These are phyloP conservation scores for Ceratobasidium sp. DNA, from an alignment of 1,284 basidiomycete species.

Conservation along the genomic window DNA sequence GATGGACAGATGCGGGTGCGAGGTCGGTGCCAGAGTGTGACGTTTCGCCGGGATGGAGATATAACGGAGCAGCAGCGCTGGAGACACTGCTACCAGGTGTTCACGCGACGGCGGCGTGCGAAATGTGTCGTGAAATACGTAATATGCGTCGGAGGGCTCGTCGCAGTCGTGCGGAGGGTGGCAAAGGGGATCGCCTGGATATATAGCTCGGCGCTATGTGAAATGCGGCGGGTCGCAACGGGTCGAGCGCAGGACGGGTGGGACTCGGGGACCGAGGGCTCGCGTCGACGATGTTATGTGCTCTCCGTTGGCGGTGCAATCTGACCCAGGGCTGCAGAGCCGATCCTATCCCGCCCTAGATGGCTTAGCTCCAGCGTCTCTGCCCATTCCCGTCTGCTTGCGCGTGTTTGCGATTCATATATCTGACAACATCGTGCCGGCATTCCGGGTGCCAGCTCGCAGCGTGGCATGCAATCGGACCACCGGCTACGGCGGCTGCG, in stretches of 20 bases:
- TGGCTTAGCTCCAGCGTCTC: constrained; percentile 30
- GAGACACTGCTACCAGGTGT: constrained; percentile 7
- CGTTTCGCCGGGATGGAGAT: constrained; percentile 34
- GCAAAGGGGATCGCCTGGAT: constrained; percentile 33
- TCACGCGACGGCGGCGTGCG: constrained; percentile 16
- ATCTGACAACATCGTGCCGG: constrained; percentile 38
- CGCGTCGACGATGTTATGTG: constrained; percentile 33
- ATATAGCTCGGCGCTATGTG: constrained; percentile 34
- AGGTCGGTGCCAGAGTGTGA: constrained; percentile 26
- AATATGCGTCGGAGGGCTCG: constrained; percentile 22
- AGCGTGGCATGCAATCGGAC: constrained; percentile 34
- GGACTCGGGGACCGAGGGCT: constrained; percentile 30
- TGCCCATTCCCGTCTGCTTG: constrained; percentile 33
- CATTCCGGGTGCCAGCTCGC: constrained; percentile 20
- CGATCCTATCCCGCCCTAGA: constrained; percentile 25
- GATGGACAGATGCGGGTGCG: constrained; percentile 1
- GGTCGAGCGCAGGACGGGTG: constrained; percentile 11
- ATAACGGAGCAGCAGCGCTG: constrained; percentile 12
- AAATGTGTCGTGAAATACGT: constrained; percentile 33
- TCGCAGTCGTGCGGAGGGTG: constrained; percentile 28
- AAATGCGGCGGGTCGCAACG: constrained; percentile 28
- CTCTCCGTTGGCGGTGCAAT: constrained; percentile 33
- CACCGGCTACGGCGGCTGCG: constrained; percentile 26
- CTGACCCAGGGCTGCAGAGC: constrained; percentile 34
- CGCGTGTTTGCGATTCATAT: constrained; percentile 33